Conservation (phyloP, 495 filamentous ascomycete genomes). For the Xylaria cubensis region DNA sequence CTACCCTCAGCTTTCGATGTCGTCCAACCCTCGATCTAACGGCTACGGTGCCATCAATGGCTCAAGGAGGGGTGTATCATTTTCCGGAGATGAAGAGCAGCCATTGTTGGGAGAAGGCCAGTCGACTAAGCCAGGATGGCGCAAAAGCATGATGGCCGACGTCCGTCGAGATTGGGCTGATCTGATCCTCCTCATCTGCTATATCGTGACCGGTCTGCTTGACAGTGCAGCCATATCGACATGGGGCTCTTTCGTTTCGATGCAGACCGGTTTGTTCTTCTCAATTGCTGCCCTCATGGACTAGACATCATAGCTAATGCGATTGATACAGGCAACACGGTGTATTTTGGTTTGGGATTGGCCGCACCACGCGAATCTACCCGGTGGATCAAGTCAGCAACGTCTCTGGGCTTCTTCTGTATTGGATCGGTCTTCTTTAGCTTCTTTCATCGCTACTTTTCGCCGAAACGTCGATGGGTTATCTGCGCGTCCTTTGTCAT, state of each 20-base stretch:
- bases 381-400: conserved; percentile 70
- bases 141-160: conserved; percentile 53
- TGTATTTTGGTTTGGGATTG: conserved; percentile 74
- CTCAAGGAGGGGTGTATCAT: conserved; percentile 6
- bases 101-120: conserved; percentile 44
- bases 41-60: conserved; percentile 31
- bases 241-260: conserved; percentile 79
- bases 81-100: conserved; percentile 46
- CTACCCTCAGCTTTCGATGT: conserved; percentile 20
- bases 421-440: conserved; percentile 70
- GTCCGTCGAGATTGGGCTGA: conserved; percentile 65
- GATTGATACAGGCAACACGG: conserved; percentile 63
- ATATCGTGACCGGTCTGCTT: conserved; percentile 74
- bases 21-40: conserved; percentile 27
- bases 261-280: conserved; percentile 71
- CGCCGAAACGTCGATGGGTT: conserved; percentile 65
- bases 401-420: conserved; percentile 71
- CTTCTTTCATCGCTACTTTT: conserved; percentile 64
- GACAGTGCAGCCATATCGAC: conserved; percentile 74
- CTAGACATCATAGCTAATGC: background rate
- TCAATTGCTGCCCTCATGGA: background rate
- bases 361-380: conserved; percentile 57
- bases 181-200: conserved; percentile 68
- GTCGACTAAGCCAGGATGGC: conserved; percentile 35
- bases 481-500: conserved; percentile 65